These are phyloP conservation scores for Favolaschia claudopus DNA, from an alignment of 768 basidiomycete genomes.

Conservation along the genomic window DNA sequence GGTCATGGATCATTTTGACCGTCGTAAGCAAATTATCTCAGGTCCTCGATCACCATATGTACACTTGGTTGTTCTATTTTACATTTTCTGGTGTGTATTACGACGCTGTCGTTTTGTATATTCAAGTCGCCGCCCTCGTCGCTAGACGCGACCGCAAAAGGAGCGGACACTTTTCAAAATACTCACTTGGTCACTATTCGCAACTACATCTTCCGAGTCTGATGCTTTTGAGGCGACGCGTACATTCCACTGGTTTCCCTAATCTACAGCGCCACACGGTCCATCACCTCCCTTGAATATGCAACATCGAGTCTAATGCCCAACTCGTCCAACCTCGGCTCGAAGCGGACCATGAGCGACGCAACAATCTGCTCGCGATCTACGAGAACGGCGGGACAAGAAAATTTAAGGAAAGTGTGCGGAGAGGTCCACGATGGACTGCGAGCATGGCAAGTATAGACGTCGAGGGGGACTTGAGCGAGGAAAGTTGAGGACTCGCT, in stretches of 20 bases:
- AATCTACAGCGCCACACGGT: constrained; percentile 56
- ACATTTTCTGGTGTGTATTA: too few relatives aligned
- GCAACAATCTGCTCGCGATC: constrained; percentile 34
- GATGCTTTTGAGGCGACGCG: background rate
- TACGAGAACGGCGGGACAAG: constrained; percentile 52
- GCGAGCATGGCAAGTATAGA: constrained; percentile 54
- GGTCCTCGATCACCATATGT: too few relatives aligned
- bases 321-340: constrained; percentile 34
- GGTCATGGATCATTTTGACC: too few relatives aligned
- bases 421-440: constrained; percentile 3
- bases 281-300: constrained; percentile 46
- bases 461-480: constrained; percentile 52
- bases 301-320: constrained; percentile 35
- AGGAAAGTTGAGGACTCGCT: constrained; percentile 47
- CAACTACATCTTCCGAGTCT: background rate
- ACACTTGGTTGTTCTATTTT: too few relatives aligned
- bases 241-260: background rate
- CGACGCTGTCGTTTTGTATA: too few relatives aligned
- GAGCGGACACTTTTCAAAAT: too few relatives aligned
- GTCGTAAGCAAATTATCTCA: too few relatives aligned
- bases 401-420: constrained; percentile 62
- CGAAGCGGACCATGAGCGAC: constrained; percentile 44
- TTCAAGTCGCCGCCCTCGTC: too few relatives aligned
- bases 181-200: constrained; percentile 6
- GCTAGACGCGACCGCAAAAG: too few relatives aligned